phyloP scores from a whole-genome alignment of 106 monocot species.

The Dendrobium catenatum region DNA sequence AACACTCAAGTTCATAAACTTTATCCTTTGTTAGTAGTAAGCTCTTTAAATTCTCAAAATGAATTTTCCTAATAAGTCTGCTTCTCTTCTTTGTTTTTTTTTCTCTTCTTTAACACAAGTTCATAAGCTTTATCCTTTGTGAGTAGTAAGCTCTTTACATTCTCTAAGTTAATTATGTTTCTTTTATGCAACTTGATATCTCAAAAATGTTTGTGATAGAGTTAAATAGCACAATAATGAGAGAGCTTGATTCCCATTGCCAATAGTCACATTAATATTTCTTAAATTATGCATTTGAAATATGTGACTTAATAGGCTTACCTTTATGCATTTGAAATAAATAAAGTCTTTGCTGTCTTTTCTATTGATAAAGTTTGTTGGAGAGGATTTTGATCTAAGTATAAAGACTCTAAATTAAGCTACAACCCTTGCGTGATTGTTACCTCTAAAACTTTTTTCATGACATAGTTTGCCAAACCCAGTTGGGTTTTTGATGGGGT shows the following conservation, averaged over 20 bases:
- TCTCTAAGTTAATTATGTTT: not conserved
- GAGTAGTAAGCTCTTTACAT: not conserved
- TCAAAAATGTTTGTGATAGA: not conserved
- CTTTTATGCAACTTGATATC: not conserved
- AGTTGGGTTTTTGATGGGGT: not conserved
- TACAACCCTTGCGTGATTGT: not conserved
- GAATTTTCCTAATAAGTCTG: not conserved
- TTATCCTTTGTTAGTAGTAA: not conserved
- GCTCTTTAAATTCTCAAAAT: not conserved
- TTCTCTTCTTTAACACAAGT: not conserved
- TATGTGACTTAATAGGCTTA: not conserved
- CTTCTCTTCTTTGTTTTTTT: not conserved
- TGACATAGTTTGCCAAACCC: not conserved
- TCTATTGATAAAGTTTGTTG: not conserved
- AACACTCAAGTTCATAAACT: not conserved
- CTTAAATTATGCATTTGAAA: not conserved
- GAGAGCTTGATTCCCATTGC: not conserved
- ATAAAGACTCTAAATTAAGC: not conserved
- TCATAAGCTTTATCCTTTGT: not conserved
- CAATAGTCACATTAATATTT: not conserved
- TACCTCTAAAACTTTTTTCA: not conserved
- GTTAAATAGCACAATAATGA: not conserved
- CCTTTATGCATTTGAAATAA: not conserved
- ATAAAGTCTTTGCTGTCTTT: not conserved
- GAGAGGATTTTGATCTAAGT: not conserved